phyloP scores from a whole-genome alignment of 2,329 filamentous ascomycete species.

The Neofusicoccum umdonicola region DNA sequence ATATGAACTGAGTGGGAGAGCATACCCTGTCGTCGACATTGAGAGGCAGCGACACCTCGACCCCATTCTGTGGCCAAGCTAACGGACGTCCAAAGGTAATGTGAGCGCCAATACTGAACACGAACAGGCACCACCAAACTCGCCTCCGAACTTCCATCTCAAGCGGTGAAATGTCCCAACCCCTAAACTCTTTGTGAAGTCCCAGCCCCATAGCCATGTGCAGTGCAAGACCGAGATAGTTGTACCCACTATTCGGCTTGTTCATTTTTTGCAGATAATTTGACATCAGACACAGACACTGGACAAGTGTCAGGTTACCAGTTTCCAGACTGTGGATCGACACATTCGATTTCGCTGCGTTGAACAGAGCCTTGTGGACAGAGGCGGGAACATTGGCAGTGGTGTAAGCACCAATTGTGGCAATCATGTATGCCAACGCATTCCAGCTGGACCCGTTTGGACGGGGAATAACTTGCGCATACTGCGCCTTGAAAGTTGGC shows the following conservation, averaged over 20 bases:
- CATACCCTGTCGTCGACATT: constrained; percentile 46
- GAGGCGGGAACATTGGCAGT: constrained; percentile 42
- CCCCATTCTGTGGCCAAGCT: constrained; percentile 44
- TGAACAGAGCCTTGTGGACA: constrained; percentile 46
- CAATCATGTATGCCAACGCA: constrained; percentile 45
- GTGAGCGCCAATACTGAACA: constrained; percentile 50
- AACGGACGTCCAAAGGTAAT: constrained; percentile 52
- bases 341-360: constrained; percentile 47
- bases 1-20: not conserved
- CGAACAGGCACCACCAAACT: constrained; percentile 40
- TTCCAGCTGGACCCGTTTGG: constrained; percentile 45
- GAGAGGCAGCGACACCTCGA: constrained; percentile 43
- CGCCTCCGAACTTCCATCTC: constrained; percentile 34
- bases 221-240: constrained; percentile 49
- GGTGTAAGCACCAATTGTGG: constrained; percentile 47
- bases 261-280: constrained; percentile 52
- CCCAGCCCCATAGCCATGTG: constrained; percentile 51
- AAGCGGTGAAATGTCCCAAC: constrained; percentile 45
- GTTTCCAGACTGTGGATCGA: constrained; percentile 49
- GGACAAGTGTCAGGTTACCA: constrained; percentile 50
- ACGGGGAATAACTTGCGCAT: constrained; percentile 43
- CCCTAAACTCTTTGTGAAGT: constrained; percentile 51
- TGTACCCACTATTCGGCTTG: constrained; percentile 52
- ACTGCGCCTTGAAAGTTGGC: constrained; percentile 48
- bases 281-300: constrained; percentile 47